Base-by-base conservation (phyloP, 495 filamentous ascomycete genomes). In the Achaetomiella virescens region DNA sequence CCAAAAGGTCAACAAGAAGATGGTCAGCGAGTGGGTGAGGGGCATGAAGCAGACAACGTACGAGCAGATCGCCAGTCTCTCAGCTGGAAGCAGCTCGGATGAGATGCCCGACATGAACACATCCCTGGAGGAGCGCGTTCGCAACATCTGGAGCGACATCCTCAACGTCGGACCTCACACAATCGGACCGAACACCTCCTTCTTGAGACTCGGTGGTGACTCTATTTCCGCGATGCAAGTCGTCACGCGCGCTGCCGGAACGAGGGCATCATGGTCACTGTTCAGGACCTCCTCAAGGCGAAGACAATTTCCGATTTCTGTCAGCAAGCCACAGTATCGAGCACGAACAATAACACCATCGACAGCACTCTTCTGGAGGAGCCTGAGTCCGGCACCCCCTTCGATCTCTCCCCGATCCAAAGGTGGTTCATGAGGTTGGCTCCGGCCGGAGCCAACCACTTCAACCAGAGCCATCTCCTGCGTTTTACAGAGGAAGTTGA, bases 361-460 rank as follows among this genome's bases (percentile, higher is more conserved):
- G n/a, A n/a, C 57, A 61, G 29, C 57, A 45, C 24, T 7, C 22
- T 21, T 2, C 25, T 17, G 29, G 44, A 20, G 14, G 36, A 35
- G 3, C 11, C 31, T 7, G 42, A 37, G 2, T 17, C 41, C 14
- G 18, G 18, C 10, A 27, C 21, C 2, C 48, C 61, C 29, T 63
- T 66, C 51, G 38, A 73, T 4, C 72, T 83, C 5, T 77, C 83
- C 0, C 83, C 84, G 0, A 83, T 85, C 43, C 83, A 87, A 57
- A 65, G 74, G 31, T 61, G 33, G 48, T 40, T 49, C 45, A 48
- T 48, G 45, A 8, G n/a, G 25, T 29, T 48, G 0, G 27, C 45
- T 85, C 18, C 42, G 36, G 46, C 6, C 70, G 72, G 2, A 68
- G 69, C 38, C 68, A 68, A 78, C 48, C 80, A 84, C 41, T 87